phyloP scores from a whole-genome alignment of 176 grass and related monocot species.

The Puya raimondii region DNA sequence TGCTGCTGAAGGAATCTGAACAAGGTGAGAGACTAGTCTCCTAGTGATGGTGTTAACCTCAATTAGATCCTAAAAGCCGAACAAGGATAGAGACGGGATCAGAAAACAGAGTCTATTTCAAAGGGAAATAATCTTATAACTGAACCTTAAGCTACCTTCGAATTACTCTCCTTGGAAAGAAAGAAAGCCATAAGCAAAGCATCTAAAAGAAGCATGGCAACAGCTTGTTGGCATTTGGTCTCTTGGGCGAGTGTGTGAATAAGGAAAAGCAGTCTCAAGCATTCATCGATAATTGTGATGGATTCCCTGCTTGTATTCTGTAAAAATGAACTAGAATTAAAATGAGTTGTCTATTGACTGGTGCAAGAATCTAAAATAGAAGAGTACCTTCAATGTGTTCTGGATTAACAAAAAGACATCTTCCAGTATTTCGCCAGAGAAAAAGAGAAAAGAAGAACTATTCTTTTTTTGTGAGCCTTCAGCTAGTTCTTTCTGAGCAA shows the following conservation, averaged over 20 bases:
- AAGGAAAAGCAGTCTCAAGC: constrained; percentile 81
- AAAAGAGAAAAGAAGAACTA: constrained; percentile 43
- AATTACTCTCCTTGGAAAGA: constrained; percentile 37
- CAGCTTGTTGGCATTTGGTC: constrained; percentile 47
- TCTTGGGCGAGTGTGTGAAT: constrained; percentile 59
- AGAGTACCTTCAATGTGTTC: constrained; percentile 59
- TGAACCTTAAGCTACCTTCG: constrained; percentile 41
- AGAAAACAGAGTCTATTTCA: constrained; percentile 2
- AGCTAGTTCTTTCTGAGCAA: constrained; percentile 70
- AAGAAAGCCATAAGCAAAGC: constrained; percentile 67
- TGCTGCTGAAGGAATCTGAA: constrained; percentile 77
- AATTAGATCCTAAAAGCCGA: constrained; percentile 46
- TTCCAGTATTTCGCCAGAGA: constrained; percentile 53
- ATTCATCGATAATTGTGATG: constrained; percentile 58
- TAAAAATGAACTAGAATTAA: constrained; percentile 22
- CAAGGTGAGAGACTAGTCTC: constrained; percentile 79
- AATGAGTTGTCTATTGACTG: background rate
- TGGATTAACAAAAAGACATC: constrained; percentile 68
- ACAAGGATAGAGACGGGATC: constrained; percentile 8
- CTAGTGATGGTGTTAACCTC: constrained; percentile 64
- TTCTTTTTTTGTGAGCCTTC: constrained; percentile 42
- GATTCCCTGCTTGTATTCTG: constrained; percentile 68
- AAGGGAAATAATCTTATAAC: background rate
- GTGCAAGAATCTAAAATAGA: constrained; percentile 12
- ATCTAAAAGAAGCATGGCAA: constrained; percentile 62